A percentile compares a stretch with the other conserved stretches of the same genome.
phyloP scores from a whole-genome alignment of 179 eudicot genomes.

The Heliamphora pulchella region DNA sequence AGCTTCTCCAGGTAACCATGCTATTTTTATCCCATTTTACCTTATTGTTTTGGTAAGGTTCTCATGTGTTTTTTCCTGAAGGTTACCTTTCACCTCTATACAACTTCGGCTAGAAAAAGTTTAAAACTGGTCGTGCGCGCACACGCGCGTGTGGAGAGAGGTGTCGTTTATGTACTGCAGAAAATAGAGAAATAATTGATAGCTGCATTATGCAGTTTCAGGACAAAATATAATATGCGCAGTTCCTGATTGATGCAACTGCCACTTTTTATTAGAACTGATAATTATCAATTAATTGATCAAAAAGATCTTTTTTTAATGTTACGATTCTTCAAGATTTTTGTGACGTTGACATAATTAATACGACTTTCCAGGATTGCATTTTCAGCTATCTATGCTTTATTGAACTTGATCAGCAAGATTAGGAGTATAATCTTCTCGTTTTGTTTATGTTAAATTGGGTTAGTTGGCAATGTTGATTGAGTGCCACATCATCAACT shows the following conservation, averaged over 20 bases:
- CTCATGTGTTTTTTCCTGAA: background rate
- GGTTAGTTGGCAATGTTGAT: background rate
- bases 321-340: no score
- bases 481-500: background rate
- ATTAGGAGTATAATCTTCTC: background rate
- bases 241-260: background rate
- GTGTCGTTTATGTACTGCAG: background rate
- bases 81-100: background rate
- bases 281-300: no score
- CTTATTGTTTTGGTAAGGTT: background rate
- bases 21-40: background rate
- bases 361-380: background rate
- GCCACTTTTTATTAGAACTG: background rate
- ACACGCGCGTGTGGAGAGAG: background rate
- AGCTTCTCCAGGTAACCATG: constrained; percentile 39
- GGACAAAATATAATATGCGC: background rate
- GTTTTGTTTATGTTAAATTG: background rate
- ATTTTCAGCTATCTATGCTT: background rate
- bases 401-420: constrained; percentile 4
- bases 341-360: background rate
- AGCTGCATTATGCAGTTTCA: background rate
- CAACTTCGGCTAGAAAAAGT: background rate
- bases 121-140: background rate
- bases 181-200: background rate
- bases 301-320: background rate